These are phyloP conservation scores for Ajuga reptans DNA, from an alignment of 305 asterid species.

Conservation along the genomic window DNA sequence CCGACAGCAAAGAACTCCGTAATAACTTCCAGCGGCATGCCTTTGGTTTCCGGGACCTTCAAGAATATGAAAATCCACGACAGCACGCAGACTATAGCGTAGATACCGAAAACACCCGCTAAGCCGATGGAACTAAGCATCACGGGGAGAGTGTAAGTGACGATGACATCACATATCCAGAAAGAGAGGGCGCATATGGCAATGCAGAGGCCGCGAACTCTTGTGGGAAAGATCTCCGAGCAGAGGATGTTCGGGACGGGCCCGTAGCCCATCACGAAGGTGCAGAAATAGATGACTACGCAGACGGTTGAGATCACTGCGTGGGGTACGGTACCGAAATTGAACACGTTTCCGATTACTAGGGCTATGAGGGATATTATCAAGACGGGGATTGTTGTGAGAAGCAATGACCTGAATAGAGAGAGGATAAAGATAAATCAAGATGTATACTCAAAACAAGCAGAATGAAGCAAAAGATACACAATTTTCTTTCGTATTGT, in stretches of 20 bases:
- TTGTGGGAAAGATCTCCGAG: conserved; percentile 77
- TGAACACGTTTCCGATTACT: conserved; percentile 49
- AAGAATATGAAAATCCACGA: conserved; percentile 71
- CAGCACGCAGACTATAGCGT: conserved; percentile 53
- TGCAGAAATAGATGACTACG: conserved; percentile 74
- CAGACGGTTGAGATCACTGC: conserved; percentile 64
- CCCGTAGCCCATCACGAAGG: conserved; percentile 82
- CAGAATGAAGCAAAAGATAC: not conserved
- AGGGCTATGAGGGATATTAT: conserved; percentile 49
- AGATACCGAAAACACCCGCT: conserved; percentile 75
- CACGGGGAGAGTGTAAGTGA: conserved; percentile 68
- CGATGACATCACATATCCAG: conserved; percentile 85
- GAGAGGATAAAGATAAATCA: not conserved
- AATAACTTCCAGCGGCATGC: conserved; percentile 89
- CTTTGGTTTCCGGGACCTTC: conserved; percentile 90
- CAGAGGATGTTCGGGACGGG: conserved; percentile 86
- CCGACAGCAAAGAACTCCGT: conserved; percentile 90
- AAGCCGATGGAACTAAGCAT: conserved; percentile 70
- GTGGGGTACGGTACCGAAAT: conserved; percentile 47
- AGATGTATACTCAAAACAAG: not conserved
- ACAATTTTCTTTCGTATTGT: not conserved
- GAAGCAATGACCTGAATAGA: conserved; percentile 55
- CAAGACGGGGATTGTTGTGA: conserved; percentile 66
- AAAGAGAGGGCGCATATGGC: conserved; percentile 74
- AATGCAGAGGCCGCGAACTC: conserved; percentile 83